Base-by-base conservation (phyloP, 148 eudicot genomes). In the Vaccinium macrocarpon region DNA sequence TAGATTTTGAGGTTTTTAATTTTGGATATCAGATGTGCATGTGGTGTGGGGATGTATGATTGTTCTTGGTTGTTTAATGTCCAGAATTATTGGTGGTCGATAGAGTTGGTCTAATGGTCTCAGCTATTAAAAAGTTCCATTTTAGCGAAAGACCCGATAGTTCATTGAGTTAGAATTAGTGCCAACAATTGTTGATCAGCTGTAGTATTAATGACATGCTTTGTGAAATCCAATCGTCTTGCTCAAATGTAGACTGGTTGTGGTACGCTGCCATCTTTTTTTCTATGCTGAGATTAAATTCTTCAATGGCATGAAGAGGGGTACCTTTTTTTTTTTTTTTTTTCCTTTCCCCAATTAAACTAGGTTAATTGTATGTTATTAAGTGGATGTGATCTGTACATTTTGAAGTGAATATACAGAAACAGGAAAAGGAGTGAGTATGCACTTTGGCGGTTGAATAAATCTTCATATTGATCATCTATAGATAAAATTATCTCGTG, bases 361-460 rank as follows among this genome's bases (percentile, higher is more conserved):
- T 25, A 66, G 11, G 16, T 25, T 66, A 66, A 25, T 66, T 6
- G 11, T 25, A 66, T n/a, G 72, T 66, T 66, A 11, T 25, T 25
- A 25, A 66, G 72, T 25, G 72, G 70, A 66, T 11, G 25, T 61
- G 72, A 66, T 27, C 35, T 11, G 72, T 27, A 66, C 72, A 66
- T 66, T 66, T 66, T 25, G 35, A 66, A 10, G 72, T 66, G 72
- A 66, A 25, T 25, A 25, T 38, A 42, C 55, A 42, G 56, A 50
- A 76, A 11, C 56, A 76, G 21, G 79, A 49, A 76, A 76, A 50
- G 12, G 52, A 74, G 25, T 74, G 78, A 18, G 78, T 35, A n/a
- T 9, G 9, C 23, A 74, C 48, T 35, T 21, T 71, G 48, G 76
- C 46, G 1, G 66, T 61, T 61, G 19, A 4, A 71, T 71, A 13